These are phyloP conservation scores for Candolleomyces eurysporus DNA, from an alignment of 768 basidiomycete genomes.

Conservation along the genomic window DNA sequence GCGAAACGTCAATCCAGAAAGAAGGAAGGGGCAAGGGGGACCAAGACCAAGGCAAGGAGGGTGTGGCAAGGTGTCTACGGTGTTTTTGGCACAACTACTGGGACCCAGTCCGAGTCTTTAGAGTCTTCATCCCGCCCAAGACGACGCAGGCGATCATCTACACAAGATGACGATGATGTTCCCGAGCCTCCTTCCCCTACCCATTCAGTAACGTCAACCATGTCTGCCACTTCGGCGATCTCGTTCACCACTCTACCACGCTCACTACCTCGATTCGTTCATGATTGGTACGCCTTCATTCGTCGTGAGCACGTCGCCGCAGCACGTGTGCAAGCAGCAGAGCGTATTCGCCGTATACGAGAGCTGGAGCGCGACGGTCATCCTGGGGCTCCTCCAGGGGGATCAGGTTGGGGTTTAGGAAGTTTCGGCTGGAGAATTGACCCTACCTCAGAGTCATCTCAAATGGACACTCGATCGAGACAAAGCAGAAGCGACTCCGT, in stretches of 20 bases:
- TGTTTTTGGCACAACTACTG: slow-evolving; percentile 1
- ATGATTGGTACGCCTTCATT: slow-evolving; percentile 57
- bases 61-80: slow-evolving; percentile 60
- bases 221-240: slow-evolving; percentile 12
- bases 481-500: slow-evolving; percentile 1
- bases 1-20: slow-evolving; percentile 55
- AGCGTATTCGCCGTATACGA: slow-evolving; percentile 64
- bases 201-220: slow-evolving; percentile 8
- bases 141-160: not conserved
- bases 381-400: slow-evolving; percentile 20
- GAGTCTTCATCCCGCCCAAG: not conserved
- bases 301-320: slow-evolving; percentile 72
- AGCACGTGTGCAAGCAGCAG: slow-evolving; percentile 66
- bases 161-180: not conserved
- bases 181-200: slow-evolving; percentile 4
- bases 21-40: slow-evolving; percentile 44
- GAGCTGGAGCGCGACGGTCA: slow-evolving; percentile 47
- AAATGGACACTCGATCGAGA: not conserved
- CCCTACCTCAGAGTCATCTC: not conserved
- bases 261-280: slow-evolving; percentile 39
- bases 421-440: slow-evolving; percentile 49
- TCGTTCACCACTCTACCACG: slow-evolving; percentile 30
- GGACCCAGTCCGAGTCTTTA: slow-evolving; percentile 4
- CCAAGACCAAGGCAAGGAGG: slow-evolving; percentile 50
- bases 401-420: slow-evolving; percentile 70